These are phyloP conservation scores for Talaromyces sp. DNA, from an alignment of 2,329 filamentous ascomycete species.

Conservation along the genomic window DNA sequence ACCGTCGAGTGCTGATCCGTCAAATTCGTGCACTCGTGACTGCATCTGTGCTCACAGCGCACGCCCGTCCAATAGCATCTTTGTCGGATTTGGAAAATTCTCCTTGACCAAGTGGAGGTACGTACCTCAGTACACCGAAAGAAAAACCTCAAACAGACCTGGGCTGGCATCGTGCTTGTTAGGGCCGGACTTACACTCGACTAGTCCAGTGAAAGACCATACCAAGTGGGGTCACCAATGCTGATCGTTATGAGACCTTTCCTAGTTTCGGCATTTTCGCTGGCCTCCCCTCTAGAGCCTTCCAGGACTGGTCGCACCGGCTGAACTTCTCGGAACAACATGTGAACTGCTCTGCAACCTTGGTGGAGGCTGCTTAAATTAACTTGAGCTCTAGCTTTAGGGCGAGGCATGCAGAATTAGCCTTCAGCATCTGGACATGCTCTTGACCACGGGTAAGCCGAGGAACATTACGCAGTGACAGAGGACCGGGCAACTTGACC, in stretches of 20 bases:
- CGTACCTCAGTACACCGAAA: background rate
- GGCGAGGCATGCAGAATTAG: background rate
- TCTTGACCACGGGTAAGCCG: background rate
- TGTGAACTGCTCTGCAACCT: conserved; percentile 17
- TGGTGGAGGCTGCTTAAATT: conserved; percentile 16
- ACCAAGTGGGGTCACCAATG: conserved; percentile 9
- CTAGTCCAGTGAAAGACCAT: conserved; percentile 1
- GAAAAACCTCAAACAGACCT: background rate
- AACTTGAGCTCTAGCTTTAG: background rate
- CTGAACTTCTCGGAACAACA: conserved; percentile 9
- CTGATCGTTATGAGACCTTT: conserved; percentile 15
- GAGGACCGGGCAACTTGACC: background rate
- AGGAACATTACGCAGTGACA: background rate
- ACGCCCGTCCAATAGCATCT: background rate
- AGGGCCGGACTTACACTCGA: background rate
- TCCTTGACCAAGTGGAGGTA: conserved; percentile 8
- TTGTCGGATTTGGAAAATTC: background rate
- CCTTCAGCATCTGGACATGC: background rate
- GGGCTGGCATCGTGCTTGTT: background rate
- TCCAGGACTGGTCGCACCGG: background rate
- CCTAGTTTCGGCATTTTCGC: conserved; percentile 17
- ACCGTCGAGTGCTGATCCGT: background rate
- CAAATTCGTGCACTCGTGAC: background rate
- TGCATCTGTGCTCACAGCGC: conserved; percentile 7
- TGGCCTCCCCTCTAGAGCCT: background rate